A percentile compares a stretch with the other conserved stretches of the same genome.
phyloP scores from a whole-genome alignment of 2,329 filamentous ascomycete species.

The Fusarium brachygibbosum region DNA sequence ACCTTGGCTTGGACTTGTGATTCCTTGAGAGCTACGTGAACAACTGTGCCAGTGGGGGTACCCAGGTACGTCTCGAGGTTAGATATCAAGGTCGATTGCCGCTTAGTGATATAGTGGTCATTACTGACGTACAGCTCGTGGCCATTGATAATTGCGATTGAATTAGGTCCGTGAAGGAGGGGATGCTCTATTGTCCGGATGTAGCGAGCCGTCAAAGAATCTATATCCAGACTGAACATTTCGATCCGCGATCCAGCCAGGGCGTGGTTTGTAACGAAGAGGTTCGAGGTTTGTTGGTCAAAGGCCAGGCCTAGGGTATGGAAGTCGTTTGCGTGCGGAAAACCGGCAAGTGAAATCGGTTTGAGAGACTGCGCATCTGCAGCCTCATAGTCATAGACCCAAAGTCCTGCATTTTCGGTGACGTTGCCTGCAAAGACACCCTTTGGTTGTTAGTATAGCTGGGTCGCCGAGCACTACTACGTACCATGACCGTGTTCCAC shows the following conservation, averaged over 20 bases:
- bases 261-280: slow-evolving; percentile 57
- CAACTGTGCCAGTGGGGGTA: slow-evolving; percentile 52
- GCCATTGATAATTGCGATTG: slow-evolving; percentile 53
- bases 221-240: slow-evolving; percentile 56
- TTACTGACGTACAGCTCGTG: slow-evolving; percentile 60
- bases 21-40: slow-evolving; percentile 51
- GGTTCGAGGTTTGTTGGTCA: slow-evolving; percentile 52
- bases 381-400: slow-evolving; percentile 55
- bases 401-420: slow-evolving; percentile 51
- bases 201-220: slow-evolving; percentile 53
- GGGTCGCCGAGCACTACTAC: neutral
- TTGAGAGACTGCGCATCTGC: slow-evolving; percentile 40
- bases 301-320: slow-evolving; percentile 59
- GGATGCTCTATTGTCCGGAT: slow-evolving; percentile 55
- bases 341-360: slow-evolving; percentile 41
- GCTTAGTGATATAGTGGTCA: slow-evolving; percentile 54
- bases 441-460: slow-evolving; percentile 27
- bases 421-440: slow-evolving; percentile 44
- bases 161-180: slow-evolving; percentile 57
- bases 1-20: slow-evolving; percentile 41
- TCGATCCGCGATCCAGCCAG: slow-evolving; percentile 55
- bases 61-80: slow-evolving; percentile 54
- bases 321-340: slow-evolving; percentile 51
- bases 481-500: slow-evolving; percentile 59
- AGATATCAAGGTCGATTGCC: slow-evolving; percentile 45